phyloP scores from a whole-genome alignment of 2,329 filamentous ascomycete species.

The Botryosphaeria dothidea region DNA sequence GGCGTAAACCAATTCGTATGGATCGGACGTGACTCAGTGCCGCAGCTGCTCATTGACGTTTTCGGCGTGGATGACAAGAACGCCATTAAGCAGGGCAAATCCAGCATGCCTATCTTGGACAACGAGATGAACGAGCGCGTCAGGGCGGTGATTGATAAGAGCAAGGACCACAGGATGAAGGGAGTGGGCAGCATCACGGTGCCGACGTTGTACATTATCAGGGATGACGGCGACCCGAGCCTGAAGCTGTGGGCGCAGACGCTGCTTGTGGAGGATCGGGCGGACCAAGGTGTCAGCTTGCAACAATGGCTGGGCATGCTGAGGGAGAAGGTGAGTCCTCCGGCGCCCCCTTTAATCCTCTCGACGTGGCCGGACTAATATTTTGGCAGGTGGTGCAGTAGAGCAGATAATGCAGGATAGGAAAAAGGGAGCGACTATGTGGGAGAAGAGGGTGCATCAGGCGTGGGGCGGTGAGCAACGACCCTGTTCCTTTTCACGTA shows the following conservation, averaged over 20 bases:
- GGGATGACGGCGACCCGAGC: constrained; percentile 94
- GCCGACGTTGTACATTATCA: constrained; percentile 88
- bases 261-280: constrained; percentile 88
- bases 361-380: constrained; percentile 15
- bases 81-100: constrained; percentile 89
- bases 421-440: background rate
- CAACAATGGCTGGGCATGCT: constrained; percentile 90
- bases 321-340: constrained; percentile 80
- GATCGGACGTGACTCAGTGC: constrained; percentile 90
- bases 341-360: constrained; percentile 18
- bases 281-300: constrained; percentile 90
- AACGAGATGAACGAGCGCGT: constrained; percentile 97
- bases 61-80: constrained; percentile 84
- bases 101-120: constrained; percentile 80
- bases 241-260: constrained; percentile 97
- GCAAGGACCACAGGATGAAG: constrained; percentile 79
- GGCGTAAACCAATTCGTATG: constrained; percentile 97
- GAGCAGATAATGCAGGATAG: constrained; percentile 19
- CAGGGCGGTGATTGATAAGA: constrained; percentile 88
- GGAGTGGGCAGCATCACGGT: constrained; percentile 92
- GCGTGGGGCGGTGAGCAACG: constrained; percentile 9
- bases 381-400: constrained; percentile 37
- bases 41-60: constrained; percentile 83
- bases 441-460: constrained; percentile 10
- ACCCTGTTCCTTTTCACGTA: constrained; percentile 11